phyloP scores from a whole-genome alignment of 2,329 filamentous ascomycete genomes.

The Arthrobotrys sinensis region DNA sequence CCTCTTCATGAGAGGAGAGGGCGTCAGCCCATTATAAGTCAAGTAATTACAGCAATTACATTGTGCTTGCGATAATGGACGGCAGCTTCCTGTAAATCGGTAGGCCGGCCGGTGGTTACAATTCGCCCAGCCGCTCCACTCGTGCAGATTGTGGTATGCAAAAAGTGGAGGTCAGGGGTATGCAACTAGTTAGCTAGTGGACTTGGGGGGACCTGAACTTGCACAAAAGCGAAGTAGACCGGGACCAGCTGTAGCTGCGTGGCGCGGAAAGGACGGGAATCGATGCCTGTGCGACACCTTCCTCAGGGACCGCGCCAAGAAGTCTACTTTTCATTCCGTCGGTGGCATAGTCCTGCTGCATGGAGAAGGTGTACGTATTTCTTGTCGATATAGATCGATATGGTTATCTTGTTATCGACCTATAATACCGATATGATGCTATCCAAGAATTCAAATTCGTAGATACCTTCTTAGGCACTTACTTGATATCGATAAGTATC shows the following conservation, averaged over 20 bases:
- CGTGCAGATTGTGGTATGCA: conserved; percentile 2
- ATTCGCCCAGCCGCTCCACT: neutral
- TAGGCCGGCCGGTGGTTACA: conserved; percentile 3
- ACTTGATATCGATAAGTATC: neutral
- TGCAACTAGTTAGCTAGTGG: neutral
- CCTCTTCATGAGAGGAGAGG: neutral
- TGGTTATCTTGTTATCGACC: neutral
- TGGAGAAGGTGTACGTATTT: neutral
- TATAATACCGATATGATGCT: neutral
- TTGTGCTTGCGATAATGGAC: neutral
- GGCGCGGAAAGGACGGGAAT: conserved; percentile 53
- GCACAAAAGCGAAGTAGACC: conserved; percentile 22
- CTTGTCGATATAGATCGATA: neutral
- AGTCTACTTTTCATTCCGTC: conserved; percentile 3
- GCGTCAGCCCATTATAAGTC: conserved; percentile 29
- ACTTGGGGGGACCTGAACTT: conserved; percentile 3
- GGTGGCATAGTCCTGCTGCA: neutral
- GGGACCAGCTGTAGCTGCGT: conserved; percentile 8
- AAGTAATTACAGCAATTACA: neutral
- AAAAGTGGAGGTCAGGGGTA: conserved; percentile 7
- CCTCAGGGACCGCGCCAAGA: conserved; percentile 32
- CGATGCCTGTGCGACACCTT: conserved; percentile 46
- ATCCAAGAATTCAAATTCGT: neutral
- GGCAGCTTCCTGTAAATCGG: neutral
- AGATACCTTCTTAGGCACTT: too few relatives aligned